Base-by-base conservation (phyloP, 768 basidiomycete species). In the Hygrocybe punicea region DNA sequence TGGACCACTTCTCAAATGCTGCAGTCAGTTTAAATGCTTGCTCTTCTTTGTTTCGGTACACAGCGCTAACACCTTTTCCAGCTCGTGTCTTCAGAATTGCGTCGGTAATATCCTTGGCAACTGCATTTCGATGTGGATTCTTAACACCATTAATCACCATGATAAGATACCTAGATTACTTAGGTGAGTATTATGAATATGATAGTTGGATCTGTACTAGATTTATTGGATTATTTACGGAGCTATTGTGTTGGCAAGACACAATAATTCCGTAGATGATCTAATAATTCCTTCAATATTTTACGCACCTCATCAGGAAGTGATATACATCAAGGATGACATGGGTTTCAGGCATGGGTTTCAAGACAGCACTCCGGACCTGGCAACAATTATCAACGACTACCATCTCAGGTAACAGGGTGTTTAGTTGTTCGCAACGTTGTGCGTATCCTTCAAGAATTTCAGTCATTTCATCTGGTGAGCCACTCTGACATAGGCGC, bases 351-450 rank as follows among this genome's bases (percentile, higher is more conserved):
- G 59, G 55, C 1, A 60, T 16, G 1, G 35, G 34, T 21, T 57
- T 57, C 14, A 14, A 14, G 21, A 57, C 36, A 6, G 48, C 44
- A 1, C 33, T 56, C 2, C 40, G 21, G 10, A 62, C 51, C 3
- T 55, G 48, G 25, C 58, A 62, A 46, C 61, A 62, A 23, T 62
- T 59, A 29, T 59, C 58, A 21, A 55, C 55, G n/a, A 51, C 36
- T 2, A 49, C 44, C 55, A 59, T 57, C 17, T 39, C 40, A 1
- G 61, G 58, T 2, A 37, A 9, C 6, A n/a, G n/a, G 14, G 53
- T 19, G 9, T 57, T 44, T 6, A 62, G 50, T 14, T 16, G 19
- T 7, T 48, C 25, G n/a, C 49, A 58, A 2, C 45, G 53, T n/a
- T 23, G 21, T 21, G n/a, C 48, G 29, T 58, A n/a, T n/a, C 57